A percentile compares a stretch with the other conserved stretches of the same genome.
phyloP scores from a whole-genome alignment of 108 stramenopile genomes.

The Nannochloropsis granulata region DNA sequence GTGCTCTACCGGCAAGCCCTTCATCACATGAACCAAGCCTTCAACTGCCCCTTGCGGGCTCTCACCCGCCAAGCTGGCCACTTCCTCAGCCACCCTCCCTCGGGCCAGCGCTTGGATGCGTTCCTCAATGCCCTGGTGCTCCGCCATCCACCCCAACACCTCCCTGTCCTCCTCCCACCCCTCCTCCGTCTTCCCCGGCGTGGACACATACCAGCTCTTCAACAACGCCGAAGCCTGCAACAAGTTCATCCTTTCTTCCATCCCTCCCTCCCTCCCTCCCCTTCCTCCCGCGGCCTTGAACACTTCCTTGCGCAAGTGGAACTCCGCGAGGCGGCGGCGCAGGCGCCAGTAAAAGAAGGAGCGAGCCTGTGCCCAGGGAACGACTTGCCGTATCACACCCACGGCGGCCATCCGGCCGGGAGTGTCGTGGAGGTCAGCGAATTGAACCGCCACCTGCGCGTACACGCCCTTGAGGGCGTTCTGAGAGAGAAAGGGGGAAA shows the following conservation, averaged over 20 bases:
- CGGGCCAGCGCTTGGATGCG: background rate
- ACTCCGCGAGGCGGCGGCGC: constrained; percentile 88
- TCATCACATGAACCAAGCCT: background rate
- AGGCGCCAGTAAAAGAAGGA: constrained; percentile 92
- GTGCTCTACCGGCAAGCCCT: background rate
- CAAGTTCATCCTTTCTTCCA: background rate
- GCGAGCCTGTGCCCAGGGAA: constrained; percentile 76
- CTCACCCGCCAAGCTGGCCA: background rate
- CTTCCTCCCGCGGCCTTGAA: background rate
- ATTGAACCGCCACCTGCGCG: constrained; percentile 86
- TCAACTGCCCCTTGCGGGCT: background rate
- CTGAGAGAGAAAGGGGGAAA: constrained; percentile 21
- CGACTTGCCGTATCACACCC: constrained; percentile 76
- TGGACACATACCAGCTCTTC: constrained; percentile 11
- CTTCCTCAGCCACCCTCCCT: background rate
- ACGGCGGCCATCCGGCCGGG: constrained; percentile 98
- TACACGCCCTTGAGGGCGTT: constrained; percentile 69
- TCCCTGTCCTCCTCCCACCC: constrained; percentile 24
- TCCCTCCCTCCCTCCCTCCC: background rate
- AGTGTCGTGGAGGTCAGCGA: constrained; percentile 98
- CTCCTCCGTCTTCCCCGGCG: background rate
- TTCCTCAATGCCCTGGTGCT: background rate
- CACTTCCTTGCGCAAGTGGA: constrained; percentile 72
- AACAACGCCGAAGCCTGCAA: constrained; percentile 8
- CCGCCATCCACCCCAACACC: constrained; percentile 24